phyloP scores from a whole-genome alignment of 331 rosid species.

The Cydonia oblonga region DNA sequence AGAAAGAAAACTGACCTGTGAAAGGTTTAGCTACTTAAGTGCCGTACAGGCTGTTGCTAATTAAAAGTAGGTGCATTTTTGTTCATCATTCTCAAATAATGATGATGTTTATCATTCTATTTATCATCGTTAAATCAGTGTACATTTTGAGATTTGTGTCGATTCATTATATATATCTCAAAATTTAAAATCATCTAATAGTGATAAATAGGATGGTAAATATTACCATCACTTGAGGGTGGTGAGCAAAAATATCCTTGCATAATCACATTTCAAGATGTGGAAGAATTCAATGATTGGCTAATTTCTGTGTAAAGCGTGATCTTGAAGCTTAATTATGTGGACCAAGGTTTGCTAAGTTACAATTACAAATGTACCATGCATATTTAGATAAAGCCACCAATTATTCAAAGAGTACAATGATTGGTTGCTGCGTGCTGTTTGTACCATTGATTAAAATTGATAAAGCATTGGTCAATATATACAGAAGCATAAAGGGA shows the following conservation, averaged over 20 bases:
- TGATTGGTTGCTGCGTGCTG: background rate
- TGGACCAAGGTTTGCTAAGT: background rate
- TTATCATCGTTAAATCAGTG: no score
- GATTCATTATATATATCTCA: rapidly evolving
- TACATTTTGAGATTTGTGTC: no score
- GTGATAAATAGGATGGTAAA: no score
- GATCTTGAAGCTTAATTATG: background rate
- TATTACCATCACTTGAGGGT: no score
- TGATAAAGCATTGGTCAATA: background rate
- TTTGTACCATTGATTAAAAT: background rate
- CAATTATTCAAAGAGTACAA: background rate
- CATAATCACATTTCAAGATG: no score
- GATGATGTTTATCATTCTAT: no score
- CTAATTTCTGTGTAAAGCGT: background rate
- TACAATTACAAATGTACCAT: background rate
- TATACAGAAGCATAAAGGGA: background rate
- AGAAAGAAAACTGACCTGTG: background rate
- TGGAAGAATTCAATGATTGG: background rate
- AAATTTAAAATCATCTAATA: no score
- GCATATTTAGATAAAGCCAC: background rate
- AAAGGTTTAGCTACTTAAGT: background rate
- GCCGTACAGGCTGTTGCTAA: background rate
- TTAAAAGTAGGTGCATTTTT: background rate
- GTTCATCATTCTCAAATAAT: no score
- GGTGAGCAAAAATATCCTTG: no score